Evolutionary conservation across 768 basidiomycete species (phyloP), one percentile per base, ranked within the genome.

Genomic region (Suillus clintonianus): DNA sequence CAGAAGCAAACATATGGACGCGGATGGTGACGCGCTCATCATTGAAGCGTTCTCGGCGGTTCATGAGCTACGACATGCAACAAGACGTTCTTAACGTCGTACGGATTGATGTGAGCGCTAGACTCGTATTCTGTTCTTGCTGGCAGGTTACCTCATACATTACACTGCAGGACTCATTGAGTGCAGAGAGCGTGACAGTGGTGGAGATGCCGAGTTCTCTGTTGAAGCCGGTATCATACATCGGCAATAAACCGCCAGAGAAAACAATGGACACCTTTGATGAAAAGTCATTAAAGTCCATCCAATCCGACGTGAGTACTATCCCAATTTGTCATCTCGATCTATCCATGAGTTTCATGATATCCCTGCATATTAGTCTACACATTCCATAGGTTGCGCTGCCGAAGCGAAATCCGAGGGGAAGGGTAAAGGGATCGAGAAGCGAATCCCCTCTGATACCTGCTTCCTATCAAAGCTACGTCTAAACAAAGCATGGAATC

Each of bases 11-110:
- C 56, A 27, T 57, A 30, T 57, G 56, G 56, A 24, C 56, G 17
- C 39, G 56, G 56, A 57, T 57, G 56, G 56, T 57, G 8, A 27
- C 56, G 19, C 56, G 56, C 39, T 39, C 56, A 27, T 57, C 56
- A 19, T 10, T 57, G 27, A 57, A 17, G 11, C 14, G 56, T 39
- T 8, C 56, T 27, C 56, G 22, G 24, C 39, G 39, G 39, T 24
- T 17, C 24, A 6, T 41, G 24, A 41, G 39, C 27, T 30, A 41
- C 39, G 27, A 57, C 27, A 41, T 57, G 27, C 56, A 57, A 11
- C 56, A 57, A 57, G 56, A 57, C 11, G 17, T 57, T 57, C 15
- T 57, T 19, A 57, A n/a, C 14, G 4, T 27, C 19, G 27, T 42
- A 5, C 39, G 24, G 27, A 19, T 27, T 37, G 56, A 57, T 41